Conservation (phyloP, 805 yeast genomes). For the Zygotorulaspora florentina region DNA sequence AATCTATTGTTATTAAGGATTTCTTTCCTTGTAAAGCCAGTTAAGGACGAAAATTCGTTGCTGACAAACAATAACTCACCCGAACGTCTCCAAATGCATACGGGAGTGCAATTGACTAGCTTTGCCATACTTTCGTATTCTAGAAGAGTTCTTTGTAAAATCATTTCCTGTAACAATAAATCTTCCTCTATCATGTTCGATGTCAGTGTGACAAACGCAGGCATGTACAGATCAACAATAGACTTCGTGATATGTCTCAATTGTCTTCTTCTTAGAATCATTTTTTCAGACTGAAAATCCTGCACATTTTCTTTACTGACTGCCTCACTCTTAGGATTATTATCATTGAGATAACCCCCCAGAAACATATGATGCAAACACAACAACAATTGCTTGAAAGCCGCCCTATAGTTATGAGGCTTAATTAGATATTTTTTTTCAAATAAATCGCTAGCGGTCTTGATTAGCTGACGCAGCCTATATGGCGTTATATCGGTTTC, state of each 20-base stretch:
- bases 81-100: constrained; percentile 80
- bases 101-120: constrained; percentile 63
- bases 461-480: constrained; percentile 20
- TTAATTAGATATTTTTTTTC: constrained; percentile 16
- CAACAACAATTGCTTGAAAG: constrained; percentile 18
- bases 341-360: constrained; percentile 4
- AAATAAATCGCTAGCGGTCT: constrained; percentile 23
- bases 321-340: background rate
- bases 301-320: background rate
- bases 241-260: constrained; percentile 38
- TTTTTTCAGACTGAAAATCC: constrained; percentile 1
- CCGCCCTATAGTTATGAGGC: constrained; percentile 25
- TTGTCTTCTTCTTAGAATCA: constrained; percentile 16
- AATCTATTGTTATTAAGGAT: constrained; percentile 58
- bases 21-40: constrained; percentile 59
- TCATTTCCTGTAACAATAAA: constrained; percentile 55
- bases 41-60: constrained; percentile 64
- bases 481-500: constrained; percentile 18
- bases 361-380: constrained; percentile 17
- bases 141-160: constrained; percentile 51
- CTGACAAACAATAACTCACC: constrained; percentile 81
- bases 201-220: constrained; percentile 73
- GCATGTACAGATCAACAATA: constrained; percentile 53
- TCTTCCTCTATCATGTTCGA: constrained; percentile 69
- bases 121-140: constrained; percentile 51